Evolutionary conservation across 495 filamentous ascomycete species (phyloP).

Genomic region (Lepraria neglecta): DNA sequence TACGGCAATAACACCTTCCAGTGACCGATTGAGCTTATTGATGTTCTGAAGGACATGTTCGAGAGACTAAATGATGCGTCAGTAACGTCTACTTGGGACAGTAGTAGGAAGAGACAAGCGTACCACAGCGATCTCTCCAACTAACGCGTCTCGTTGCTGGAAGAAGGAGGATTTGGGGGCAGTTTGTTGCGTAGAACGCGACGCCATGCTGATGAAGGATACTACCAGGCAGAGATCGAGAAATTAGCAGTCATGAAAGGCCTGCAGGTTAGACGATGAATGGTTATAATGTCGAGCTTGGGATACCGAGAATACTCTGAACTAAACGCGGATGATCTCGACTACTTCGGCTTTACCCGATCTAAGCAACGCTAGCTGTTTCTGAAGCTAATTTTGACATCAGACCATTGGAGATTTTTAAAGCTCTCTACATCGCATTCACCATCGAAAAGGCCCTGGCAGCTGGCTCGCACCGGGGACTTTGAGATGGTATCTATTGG

Average conservation of each 20-base stretch:
- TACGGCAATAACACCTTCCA: slow-evolving; percentile 84
- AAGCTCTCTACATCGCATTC: too few species aligned
- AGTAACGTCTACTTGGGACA: neutral
- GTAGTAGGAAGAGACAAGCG: slow-evolving; percentile 19
- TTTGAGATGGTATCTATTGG: too few species aligned
- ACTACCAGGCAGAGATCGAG: too few species aligned
- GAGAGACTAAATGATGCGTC: slow-evolving; percentile 56
- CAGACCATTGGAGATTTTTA: too few species aligned
- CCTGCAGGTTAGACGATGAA: neutral
- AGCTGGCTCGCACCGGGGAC: too few species aligned
- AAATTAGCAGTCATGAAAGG: neutral
- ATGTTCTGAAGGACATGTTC: slow-evolving; percentile 94
- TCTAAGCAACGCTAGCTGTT: too few species aligned
- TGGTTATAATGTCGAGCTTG: neutral
- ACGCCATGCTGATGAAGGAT: neutral
- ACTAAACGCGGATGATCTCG: too few species aligned
- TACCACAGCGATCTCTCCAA: slow-evolving; percentile 73
- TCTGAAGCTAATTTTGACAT: too few species aligned
- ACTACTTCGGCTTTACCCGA: too few species aligned
- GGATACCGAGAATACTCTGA: too few species aligned
- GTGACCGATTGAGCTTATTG: slow-evolving; percentile 85
- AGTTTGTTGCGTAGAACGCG: neutral
- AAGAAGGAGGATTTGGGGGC: slow-evolving; percentile 51
- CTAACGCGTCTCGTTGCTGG: slow-evolving; percentile 70
- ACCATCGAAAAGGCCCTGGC: too few species aligned